These are phyloP conservation scores for Adansonia madagascariensis DNA, from an alignment of 441 rosid species.

Conservation along the genomic window DNA sequence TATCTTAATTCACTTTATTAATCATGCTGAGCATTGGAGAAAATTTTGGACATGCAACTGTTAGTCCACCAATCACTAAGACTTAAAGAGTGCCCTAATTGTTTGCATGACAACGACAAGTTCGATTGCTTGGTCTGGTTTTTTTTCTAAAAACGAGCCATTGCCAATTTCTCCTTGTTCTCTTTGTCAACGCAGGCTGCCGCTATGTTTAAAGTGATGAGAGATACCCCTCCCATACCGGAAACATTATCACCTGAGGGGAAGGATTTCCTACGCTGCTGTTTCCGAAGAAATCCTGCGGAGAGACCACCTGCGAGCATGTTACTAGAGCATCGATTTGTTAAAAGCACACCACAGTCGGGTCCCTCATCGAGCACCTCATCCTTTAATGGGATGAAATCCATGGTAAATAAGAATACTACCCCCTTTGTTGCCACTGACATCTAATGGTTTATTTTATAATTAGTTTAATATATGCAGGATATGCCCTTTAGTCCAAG, in stretches of 20 bases:
- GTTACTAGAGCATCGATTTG: constrained; percentile 78
- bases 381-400: constrained; percentile 48
- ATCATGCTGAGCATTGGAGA: constrained; percentile 11
- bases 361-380: constrained; percentile 48
- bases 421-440: constrained; percentile 6
- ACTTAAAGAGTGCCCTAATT: background rate
- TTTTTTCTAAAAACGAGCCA: background rate
- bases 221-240: constrained; percentile 77
- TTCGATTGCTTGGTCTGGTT: background rate
- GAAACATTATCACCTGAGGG: constrained; percentile 77
- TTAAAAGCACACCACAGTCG: constrained; percentile 51
- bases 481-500: constrained; percentile 53
- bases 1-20: background rate
- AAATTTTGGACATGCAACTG: background rate
- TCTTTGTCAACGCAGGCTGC: constrained; percentile 61
- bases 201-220: constrained; percentile 92
- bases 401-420: constrained; percentile 41
- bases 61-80: background rate
- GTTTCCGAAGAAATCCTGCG: constrained; percentile 88
- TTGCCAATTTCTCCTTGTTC: constrained; percentile 3
- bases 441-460: constrained; percentile 13
- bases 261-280: constrained; percentile 73
- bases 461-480: constrained; percentile 39
- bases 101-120: background rate
- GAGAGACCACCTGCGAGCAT: constrained; percentile 73